Conservation (phyloP, 768 basidiomycete genomes). For the Nidularia sp. region DNA sequence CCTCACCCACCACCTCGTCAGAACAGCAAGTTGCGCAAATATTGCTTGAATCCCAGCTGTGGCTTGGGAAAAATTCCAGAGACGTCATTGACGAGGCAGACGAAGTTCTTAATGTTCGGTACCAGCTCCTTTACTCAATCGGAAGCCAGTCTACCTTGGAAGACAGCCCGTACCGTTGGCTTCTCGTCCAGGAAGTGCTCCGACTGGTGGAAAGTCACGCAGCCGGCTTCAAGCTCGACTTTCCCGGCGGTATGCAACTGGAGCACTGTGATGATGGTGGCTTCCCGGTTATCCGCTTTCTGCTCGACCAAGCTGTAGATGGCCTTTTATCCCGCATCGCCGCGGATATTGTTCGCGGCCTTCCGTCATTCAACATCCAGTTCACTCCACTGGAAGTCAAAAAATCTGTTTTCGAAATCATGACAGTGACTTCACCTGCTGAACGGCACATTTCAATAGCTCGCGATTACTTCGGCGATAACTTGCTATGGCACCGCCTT, state of each 20-base stretch:
- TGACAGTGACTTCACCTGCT: neutral
- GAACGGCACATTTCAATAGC: conserved; percentile 1
- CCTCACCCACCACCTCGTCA: neutral
- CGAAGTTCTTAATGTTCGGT: conserved; percentile 41
- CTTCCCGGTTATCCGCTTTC: conserved; percentile 4
- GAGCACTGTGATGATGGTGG: neutral
- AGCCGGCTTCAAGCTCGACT: conserved; percentile 5
- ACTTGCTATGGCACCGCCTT: conserved; percentile 27
- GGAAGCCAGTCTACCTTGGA: conserved; percentile 33
- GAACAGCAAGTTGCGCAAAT: conserved; percentile 4
- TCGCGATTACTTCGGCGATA: conserved; percentile 8
- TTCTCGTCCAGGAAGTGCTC: conserved; percentile 31
- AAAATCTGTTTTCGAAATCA: neutral
- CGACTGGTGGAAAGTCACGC: conserved; percentile 17
- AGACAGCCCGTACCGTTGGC: conserved; percentile 39
- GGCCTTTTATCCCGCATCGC: neutral
- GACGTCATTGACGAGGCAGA: conserved; percentile 46
- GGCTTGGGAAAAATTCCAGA: conserved; percentile 20
- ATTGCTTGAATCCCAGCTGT: conserved; percentile 20
- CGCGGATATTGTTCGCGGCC: neutral
- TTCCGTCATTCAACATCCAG: neutral
- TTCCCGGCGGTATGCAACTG: conserved; percentile 14
- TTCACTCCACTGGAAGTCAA: neutral
- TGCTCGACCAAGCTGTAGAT: neutral
- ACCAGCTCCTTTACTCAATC: conserved; percentile 45